These are phyloP conservation scores for Exophiala calicioides DNA, from an alignment of 2,329 filamentous ascomycete genomes.

Conservation along the genomic window DNA sequence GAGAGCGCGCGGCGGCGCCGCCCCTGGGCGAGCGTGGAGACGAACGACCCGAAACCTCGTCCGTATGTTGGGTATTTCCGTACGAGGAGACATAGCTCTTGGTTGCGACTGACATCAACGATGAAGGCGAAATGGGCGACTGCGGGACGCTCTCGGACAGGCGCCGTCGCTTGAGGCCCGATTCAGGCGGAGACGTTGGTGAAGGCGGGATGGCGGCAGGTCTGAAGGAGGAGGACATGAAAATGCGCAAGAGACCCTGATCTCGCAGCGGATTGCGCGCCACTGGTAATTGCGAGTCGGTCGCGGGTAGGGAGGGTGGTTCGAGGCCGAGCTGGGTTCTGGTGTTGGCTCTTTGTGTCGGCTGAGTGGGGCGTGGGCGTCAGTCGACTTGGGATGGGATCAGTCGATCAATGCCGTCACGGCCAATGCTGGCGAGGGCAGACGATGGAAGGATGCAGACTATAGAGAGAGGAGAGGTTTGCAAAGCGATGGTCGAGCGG, in stretches of 20 bases:
- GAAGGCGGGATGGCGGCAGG: slow-evolving; percentile 44
- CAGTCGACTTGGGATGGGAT: slow-evolving; percentile 10
- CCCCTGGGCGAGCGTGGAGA: slow-evolving; percentile 41
- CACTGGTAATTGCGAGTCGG: slow-evolving; percentile 11
- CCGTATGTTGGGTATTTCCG: slow-evolving; percentile 42
- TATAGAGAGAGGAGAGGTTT: no score
- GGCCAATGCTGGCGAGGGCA: slow-evolving; percentile 1
- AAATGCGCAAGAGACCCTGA: slow-evolving; percentile 19
- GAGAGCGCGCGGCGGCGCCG: slow-evolving; percentile 44
- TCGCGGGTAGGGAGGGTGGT: slow-evolving; percentile 1
- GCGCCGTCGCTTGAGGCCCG: slow-evolving; percentile 38
- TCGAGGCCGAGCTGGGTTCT: slow-evolving; percentile 5
- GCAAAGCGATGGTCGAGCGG: no score
- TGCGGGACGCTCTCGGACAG: slow-evolving; percentile 24
- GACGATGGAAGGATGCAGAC: no score
- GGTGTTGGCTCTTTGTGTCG: no score
- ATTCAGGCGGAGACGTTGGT: slow-evolving; percentile 45
- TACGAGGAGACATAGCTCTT: slow-evolving; percentile 51
- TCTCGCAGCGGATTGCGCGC: slow-evolving; percentile 15
- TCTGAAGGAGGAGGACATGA: slow-evolving; percentile 28
- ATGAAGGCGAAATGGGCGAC: slow-evolving; percentile 40
- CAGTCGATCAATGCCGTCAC: slow-evolving; percentile 3
- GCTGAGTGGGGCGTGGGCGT: slow-evolving; percentile 6
- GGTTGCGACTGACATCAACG: slow-evolving; percentile 53
- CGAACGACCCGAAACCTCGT: slow-evolving; percentile 38